Evolutionary conservation across 768 basidiomycete genomes (phyloP), one percentile per base, ranked within the genome.

Genomic region (Lactarius pseudohatsudake): DNA sequence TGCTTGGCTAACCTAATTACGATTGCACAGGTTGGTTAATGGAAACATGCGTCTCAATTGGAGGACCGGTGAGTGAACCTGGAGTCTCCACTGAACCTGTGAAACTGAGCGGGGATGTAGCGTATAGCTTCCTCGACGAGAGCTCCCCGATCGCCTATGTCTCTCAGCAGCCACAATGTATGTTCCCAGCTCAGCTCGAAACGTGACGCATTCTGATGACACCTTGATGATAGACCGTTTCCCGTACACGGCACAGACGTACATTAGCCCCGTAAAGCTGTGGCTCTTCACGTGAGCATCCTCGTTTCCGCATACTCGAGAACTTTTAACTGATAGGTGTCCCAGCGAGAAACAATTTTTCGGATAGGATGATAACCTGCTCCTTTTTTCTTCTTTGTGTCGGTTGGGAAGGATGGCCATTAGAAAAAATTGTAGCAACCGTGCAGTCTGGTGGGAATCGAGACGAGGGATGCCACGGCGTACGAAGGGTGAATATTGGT

Each of bases 211-310:
- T 43, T 26, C 47, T 50, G n/a, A n/a, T 11, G n/a, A 47, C 47
- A 10, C 47, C 47, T 47, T 13, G 11, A 36, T 13, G 50, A 36
- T 22, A 69, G 69, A 36, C 16, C 69, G 62, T 15, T 69, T 67
- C 40, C 34, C 53, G 13, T 69, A 69, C 20, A 69, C 65, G 20
- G 18, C 28, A 1, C 45, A 67, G 30, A 69, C 69, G 8, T 70
- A 70, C 54, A 65, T 60, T 18, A 62, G 57, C n/a, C 66, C 66
- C 13, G 57, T 59, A 45, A 67, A 67, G 1, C 11, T 69, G 22
- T 69, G 69, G 69, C 5, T 20, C 26, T 69, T 67, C 40, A 55
- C 36, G 69, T 64, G 28, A 57, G 69, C 57, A 3, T 64, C 26
- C n/a, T 16, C 7, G 22, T 53, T 22, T 59, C 30, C n/a, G n/a